Conservation (phyloP, 169 alveolate genomes). For the Plasmodium gallinaceum region DNA sequence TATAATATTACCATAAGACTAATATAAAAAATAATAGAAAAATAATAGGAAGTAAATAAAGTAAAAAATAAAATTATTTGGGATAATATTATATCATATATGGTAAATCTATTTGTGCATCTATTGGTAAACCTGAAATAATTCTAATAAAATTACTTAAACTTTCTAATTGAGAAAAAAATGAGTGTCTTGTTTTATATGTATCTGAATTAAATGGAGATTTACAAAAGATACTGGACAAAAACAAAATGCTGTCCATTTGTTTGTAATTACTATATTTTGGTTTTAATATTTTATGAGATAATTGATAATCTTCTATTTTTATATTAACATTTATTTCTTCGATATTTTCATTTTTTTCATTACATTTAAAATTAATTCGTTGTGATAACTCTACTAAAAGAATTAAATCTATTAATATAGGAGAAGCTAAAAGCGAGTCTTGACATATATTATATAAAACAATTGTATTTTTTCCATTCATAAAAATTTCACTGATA, state of each 20-base stretch:
- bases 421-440: constrained; percentile 93
- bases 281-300: constrained; percentile 12
- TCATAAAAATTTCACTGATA: constrained; percentile 90
- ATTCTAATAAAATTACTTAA: constrained; percentile 39
- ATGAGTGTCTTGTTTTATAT: constrained; percentile 75
- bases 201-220: constrained; percentile 56
- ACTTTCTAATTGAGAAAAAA: constrained; percentile 68
- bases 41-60: too few relatives aligned
- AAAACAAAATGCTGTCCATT: constrained; percentile 35
- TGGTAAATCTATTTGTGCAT: constrained; percentile 58
- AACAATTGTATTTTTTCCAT: constrained; percentile 90
- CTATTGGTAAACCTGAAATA: constrained; percentile 53
- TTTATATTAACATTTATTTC: constrained; percentile 3
- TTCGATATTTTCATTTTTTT: constrained; percentile 2
- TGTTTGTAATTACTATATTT: constrained; percentile 21
- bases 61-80: too few relatives aligned
- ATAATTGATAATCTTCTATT: constrained; percentile 34
- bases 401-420: constrained; percentile 89
- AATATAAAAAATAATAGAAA: too few relatives aligned
- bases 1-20: too few relatives aligned
- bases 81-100: constrained; percentile 23
- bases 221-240: constrained; percentile 63
- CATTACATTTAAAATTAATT: constrained; percentile 23
- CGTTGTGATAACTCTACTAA: constrained; percentile 86
- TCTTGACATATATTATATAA: constrained; percentile 93